phyloP scores from a whole-genome alignment of 2,329 filamentous ascomycete species.

The Amesomyces nigricolor region DNA sequence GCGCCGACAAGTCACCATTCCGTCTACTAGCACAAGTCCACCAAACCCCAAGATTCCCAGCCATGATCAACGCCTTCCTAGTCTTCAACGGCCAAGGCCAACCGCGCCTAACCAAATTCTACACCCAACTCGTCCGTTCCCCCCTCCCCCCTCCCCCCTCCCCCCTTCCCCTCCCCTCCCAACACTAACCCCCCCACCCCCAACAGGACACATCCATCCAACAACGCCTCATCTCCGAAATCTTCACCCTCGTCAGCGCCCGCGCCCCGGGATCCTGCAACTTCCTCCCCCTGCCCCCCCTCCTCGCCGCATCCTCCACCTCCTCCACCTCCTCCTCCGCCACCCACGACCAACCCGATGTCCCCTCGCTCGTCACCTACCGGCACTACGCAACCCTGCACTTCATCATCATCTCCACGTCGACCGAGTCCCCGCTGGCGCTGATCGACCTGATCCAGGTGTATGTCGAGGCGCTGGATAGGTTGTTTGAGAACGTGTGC shows the following conservation, averaged over 20 bases:
- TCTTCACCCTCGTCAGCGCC: slow-evolving; percentile 92
- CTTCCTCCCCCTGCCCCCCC: slow-evolving; percentile 75
- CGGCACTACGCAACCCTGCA: slow-evolving; percentile 97
- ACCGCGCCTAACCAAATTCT: slow-evolving; percentile 95
- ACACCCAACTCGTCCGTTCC: slow-evolving; percentile 75
- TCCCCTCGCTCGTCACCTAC: slow-evolving; percentile 93
- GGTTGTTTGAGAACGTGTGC: slow-evolving; percentile 96
- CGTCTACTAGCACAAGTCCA: not conserved
- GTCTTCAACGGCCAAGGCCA: slow-evolving; percentile 99
- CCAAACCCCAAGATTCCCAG: slow-evolving; percentile 12
- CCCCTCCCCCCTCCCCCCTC: not conserved
- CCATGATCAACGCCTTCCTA: slow-evolving; percentile 96
- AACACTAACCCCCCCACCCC: not conserved
- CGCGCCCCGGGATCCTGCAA: slow-evolving; percentile 91
- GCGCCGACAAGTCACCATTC: not conserved
- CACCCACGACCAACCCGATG: slow-evolving; percentile 72
- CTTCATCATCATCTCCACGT: slow-evolving; percentile 96
- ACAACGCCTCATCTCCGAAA: slow-evolving; percentile 93
- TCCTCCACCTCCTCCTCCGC: slow-evolving; percentile 56
- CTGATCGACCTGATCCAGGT: slow-evolving; percentile 97
- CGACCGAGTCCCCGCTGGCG: slow-evolving; percentile 90
- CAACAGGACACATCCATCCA: slow-evolving; percentile 90
- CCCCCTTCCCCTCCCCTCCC: not conserved
- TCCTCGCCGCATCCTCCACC: slow-evolving; percentile 58
- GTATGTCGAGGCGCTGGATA: slow-evolving; percentile 91